These are phyloP conservation scores for Leersia perrieri DNA, from an alignment of 176 grass and related monocot species.

Conservation along the genomic window DNA sequence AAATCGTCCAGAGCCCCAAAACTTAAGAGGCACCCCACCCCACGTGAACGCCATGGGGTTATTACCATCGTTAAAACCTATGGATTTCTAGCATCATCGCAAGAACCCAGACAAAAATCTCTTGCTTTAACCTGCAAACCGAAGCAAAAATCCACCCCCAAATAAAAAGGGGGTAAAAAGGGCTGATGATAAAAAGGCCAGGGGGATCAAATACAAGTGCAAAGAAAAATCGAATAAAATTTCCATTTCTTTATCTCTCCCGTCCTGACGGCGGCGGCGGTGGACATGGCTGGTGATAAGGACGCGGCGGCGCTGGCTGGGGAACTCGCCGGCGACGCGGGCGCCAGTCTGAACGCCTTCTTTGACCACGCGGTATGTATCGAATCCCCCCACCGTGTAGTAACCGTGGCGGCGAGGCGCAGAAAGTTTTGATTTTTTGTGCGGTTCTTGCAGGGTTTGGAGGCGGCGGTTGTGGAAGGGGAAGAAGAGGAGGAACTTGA, in stretches of 20 bases:
- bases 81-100: conserved; percentile 38
- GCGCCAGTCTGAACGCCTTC: conserved; percentile 40
- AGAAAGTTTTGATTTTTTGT: conserved; percentile 8
- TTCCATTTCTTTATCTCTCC: conserved; percentile 44
- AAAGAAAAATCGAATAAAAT: conserved; percentile 39
- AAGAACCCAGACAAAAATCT: conserved; percentile 40
- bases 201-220: conserved; percentile 32
- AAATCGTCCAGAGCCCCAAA: not conserved
- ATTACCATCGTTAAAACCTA: conserved; percentile 61
- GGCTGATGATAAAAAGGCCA: conserved; percentile 29
- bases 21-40: not conserved
- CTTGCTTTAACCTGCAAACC: conserved; percentile 25
- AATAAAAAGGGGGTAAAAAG: conserved; percentile 3
- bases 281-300: conserved; percentile 36
- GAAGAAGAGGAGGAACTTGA: conserved; percentile 78
- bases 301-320: conserved; percentile 30
- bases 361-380: conserved; percentile 52
- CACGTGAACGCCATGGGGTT: conserved; percentile 48
- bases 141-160: conserved; percentile 40
- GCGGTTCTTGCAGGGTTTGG: conserved; percentile 53
- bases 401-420: not conserved
- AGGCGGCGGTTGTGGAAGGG: conserved; percentile 20
- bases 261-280: conserved; percentile 15
- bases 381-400: not conserved
- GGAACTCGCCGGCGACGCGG: conserved; percentile 32